Evolutionary conservation across 306 rosid species (phyloP).

Genomic region (Citrullus mucosospermus): DNA sequence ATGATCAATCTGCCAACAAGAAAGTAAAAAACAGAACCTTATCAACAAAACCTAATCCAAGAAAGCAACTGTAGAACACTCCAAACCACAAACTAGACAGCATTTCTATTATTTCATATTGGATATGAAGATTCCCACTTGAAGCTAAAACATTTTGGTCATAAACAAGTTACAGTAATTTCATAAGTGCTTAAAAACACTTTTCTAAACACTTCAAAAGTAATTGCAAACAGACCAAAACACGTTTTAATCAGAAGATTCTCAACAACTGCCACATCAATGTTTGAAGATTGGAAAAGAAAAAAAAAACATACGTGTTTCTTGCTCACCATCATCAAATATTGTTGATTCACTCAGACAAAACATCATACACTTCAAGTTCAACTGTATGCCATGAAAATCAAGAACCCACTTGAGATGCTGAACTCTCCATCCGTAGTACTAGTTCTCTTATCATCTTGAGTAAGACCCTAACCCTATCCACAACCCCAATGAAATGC

Average conservation of each 20-base stretch:
- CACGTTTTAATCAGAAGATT: not conserved
- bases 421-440: conserved; percentile 9
- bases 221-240: not conserved
- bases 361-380: conserved; percentile 65
- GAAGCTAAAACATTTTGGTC: not conserved
- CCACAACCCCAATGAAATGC: not conserved
- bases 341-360: conserved; percentile 40
- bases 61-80: not conserved
- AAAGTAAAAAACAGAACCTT: conserved; percentile 20
- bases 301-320: not conserved
- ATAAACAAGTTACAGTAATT: not conserved
- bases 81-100: not conserved
- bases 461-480: not conserved
- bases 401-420: not conserved
- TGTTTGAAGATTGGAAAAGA: not conserved
- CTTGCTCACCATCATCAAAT: not conserved
- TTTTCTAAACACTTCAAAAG: not conserved
- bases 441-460: conserved; percentile 3
- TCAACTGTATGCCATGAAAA: conserved; percentile 19
- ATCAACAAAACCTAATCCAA: not conserved
- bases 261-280: not conserved
- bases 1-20: not conserved
- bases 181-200: not conserved
- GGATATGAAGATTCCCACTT: not conserved
- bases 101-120: not conserved